Base-by-base conservation (phyloP, 2,329 filamentous ascomycete genomes). In the Trichoderma atroviride region DNA sequence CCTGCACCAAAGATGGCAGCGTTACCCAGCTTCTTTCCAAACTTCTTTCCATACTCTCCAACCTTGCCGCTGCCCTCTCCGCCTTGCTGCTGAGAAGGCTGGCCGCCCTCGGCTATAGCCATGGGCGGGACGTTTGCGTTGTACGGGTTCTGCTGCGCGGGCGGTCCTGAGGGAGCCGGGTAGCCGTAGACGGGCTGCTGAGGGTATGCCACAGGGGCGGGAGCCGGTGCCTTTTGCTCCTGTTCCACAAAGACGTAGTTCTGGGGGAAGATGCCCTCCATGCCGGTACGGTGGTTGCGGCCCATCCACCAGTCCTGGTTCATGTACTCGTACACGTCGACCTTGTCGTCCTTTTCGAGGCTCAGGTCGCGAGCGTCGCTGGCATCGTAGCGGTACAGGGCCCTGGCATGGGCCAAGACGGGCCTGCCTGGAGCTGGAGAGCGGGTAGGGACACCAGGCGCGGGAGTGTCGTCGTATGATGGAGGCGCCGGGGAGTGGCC, bases 221-320 rank as follows among this genome's bases (percentile, higher is more conserved):
- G 64, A 71, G 64, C 79, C 79, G 70, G 58, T 77, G 68, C 29
- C 74, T 74, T n/a, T 61, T 77, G 78, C 79, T 91, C 89, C 73
- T 91, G 85, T 74, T 94, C 89, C 63, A 92, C 81, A 63, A 92
- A 84, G 72, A 97, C 94, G 78, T 98, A 98, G 79, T 88, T 93
- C 74, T 91, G 88, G n/a, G 95, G 95, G 86, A 98, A 98, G 79
- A 98, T 97, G 75, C 95, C 95, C 82, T 97, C 93, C 74, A 88
- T 83, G 68, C 91, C 91, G 10, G 94, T 97, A 65, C 93, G 89
- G 76, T 91, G 84, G 81, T 97, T 97, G 74, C 88, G 88, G 74
- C 95, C 95, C 85, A 93, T 91, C 93, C 94, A 97, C 95, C 95
- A 98, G 81, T 98, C 94, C 72, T 90, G 89, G 81, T 98, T 98